Conservation (phyloP, 257 asterid genomes). For the Thymus quinquecostatus region DNA sequence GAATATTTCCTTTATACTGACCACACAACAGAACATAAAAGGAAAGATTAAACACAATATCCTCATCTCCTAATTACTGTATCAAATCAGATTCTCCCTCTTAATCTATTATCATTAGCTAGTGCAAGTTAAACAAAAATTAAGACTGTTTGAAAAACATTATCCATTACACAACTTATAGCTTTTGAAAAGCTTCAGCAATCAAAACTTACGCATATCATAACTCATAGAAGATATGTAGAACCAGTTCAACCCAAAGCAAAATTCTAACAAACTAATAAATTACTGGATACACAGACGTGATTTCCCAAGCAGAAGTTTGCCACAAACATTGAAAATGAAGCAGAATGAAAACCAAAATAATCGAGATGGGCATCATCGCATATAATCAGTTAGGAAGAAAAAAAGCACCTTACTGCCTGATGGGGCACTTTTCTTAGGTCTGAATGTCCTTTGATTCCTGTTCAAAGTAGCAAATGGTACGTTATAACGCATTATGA, state of each 20-base stretch:
- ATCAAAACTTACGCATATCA: constrained; percentile 14
- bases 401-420: constrained; percentile 80
- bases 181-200: not conserved
- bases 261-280: constrained; percentile 9
- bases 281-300: not conserved
- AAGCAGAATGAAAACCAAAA: constrained; percentile 4
- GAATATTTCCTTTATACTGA: not conserved
- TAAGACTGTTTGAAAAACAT: not conserved
- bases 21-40: not conserved
- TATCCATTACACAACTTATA: not conserved
- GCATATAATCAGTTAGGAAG: constrained; percentile 25
- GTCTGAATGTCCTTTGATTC: constrained; percentile 94
- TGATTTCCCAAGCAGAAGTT: constrained; percentile 16
- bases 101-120: not conserved
- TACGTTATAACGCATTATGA: not conserved
- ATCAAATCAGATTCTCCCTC: not conserved
- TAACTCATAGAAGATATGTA: not conserved
- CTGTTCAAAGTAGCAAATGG: constrained; percentile 46
- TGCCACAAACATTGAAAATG: not conserved
- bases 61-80: not conserved
- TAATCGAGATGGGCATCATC: not conserved
- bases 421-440: constrained; percentile 93
- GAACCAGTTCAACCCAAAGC: constrained; percentile 7
- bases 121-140: constrained; percentile 8
- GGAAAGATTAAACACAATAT: not conserved